A percentile compares a stretch with the other conserved stretches of the same genome.
Evolutionary conservation across 495 filamentous ascomycete species (phyloP).

Genomic region (Aspergillus homomorphus): DNA sequence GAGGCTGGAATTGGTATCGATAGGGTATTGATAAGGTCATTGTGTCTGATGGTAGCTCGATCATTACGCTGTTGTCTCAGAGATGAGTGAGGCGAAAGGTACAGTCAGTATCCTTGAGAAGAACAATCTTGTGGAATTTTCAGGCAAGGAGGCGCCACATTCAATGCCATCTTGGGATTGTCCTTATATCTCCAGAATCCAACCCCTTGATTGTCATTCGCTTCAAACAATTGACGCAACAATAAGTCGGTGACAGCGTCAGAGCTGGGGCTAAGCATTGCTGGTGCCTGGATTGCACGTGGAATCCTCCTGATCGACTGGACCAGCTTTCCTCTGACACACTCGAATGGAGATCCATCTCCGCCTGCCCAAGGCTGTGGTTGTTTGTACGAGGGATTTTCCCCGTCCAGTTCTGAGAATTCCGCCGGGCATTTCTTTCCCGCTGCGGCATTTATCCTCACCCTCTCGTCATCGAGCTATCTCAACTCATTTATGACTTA

Average conservation of each 20-base stretch:
- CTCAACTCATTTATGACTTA: no score
- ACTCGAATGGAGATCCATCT: no score
- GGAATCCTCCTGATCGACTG: neutral
- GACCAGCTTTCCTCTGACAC: no score
- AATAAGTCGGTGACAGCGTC: neutral
- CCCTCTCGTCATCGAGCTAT: no score
- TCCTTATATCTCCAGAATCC: no score
- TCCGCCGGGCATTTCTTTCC: neutral
- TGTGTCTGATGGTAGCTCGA: neutral
- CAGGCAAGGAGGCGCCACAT: neutral
- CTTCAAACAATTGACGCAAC: neutral
- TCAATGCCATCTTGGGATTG: neutral
- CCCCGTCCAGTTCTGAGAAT: neutral
- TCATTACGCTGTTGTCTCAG: neutral
- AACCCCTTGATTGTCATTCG: neutral
- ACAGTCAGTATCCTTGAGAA: neutral
- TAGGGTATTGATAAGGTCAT: neutral
- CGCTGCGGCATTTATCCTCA: neutral
- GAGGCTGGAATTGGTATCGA: neutral
- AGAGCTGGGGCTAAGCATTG: neutral
- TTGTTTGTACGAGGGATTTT: neutral
- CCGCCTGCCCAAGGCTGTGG: neutral
- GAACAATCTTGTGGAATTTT: neutral
- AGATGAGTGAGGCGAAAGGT: no score
- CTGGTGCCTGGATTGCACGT: neutral